Conservation (phyloP, 805 yeast species). For the Pichia exigua region DNA sequence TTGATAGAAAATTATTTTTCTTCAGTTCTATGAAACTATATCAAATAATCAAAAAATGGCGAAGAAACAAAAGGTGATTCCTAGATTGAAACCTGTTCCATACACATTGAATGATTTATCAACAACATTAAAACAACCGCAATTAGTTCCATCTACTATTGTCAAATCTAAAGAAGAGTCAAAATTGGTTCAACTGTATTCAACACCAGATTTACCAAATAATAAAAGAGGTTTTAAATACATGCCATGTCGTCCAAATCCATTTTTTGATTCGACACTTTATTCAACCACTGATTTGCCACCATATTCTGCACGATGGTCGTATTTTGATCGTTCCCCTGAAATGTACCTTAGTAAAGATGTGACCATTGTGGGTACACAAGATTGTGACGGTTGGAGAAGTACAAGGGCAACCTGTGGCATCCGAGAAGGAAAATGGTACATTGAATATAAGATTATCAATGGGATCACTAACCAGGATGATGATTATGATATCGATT, state of each 20-base stretch:
- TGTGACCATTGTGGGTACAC: conserved; percentile 43
- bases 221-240: conserved; percentile 79
- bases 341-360: conserved; percentile 40
- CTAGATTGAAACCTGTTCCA: conserved; percentile 30
- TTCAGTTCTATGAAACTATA: neutral
- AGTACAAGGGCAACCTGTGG: conserved; percentile 68
- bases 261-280: conserved; percentile 44
- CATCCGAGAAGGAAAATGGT: conserved; percentile 71
- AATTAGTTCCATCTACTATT: conserved; percentile 11
- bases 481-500: conserved; percentile 9
- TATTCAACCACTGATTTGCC: conserved; percentile 70
- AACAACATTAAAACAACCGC: conserved; percentile 16
- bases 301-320: conserved; percentile 51
- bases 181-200: conserved; percentile 25
- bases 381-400: conserved; percentile 60
- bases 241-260: conserved; percentile 67
- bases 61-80: conserved; percentile 15
- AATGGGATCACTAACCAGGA: conserved; percentile 17
- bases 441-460: conserved; percentile 62
- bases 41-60: neutral
- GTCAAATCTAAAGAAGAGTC: conserved; percentile 7
- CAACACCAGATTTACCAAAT: conserved; percentile 70
- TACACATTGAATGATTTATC: conserved; percentile 26
- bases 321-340: conserved; percentile 62
- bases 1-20: neutral